Percentiles rank a stretch among this genome's conserved stretches.
Conservation (phyloP, 1,139 yeast genomes). For the Blastobotrys capitulatus region DNA sequence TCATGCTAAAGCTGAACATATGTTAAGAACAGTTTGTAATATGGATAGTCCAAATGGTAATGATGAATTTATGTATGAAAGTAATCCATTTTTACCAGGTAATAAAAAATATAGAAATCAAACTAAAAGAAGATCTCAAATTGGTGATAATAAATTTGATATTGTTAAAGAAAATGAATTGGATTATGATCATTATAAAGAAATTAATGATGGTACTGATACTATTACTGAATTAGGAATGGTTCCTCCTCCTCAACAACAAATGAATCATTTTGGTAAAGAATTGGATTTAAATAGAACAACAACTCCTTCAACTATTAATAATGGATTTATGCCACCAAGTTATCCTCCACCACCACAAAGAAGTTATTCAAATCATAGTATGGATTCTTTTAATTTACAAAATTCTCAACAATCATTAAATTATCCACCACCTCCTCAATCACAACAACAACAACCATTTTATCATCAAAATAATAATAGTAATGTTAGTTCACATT, state of each 20-base stretch:
- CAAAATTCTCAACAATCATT: neutral
- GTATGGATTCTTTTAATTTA: neutral
- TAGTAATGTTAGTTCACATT: conserved; percentile 1
- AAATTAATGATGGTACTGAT: conserved; percentile 5
- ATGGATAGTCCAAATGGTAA: conserved; percentile 13
- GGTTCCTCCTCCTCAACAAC: neutral
- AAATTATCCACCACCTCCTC: neutral
- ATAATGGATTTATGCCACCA: neutral
- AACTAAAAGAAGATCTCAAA: conserved; percentile 11
- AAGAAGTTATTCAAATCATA: neutral
- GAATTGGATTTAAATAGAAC: no score
- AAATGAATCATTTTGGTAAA: no score
- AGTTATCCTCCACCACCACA: neutral
- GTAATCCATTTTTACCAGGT: conserved; percentile 16
- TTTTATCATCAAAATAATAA: neutral
- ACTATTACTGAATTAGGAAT: neutral
- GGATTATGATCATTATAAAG: conserved; percentile 24
- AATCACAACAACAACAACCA: neutral
- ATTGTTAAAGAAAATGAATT: conserved; percentile 28
- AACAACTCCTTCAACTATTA: neutral
- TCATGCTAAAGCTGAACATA: conserved; percentile 26
- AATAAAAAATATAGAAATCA: neutral
- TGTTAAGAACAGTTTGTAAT: conserved; percentile 22
- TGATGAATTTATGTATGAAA: conserved; percentile 15
- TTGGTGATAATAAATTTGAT: conserved; percentile 23